These are phyloP conservation scores for Coelastrella sp. DNA, from an alignment of 139 green algal species.

Conservation along the genomic window DNA sequence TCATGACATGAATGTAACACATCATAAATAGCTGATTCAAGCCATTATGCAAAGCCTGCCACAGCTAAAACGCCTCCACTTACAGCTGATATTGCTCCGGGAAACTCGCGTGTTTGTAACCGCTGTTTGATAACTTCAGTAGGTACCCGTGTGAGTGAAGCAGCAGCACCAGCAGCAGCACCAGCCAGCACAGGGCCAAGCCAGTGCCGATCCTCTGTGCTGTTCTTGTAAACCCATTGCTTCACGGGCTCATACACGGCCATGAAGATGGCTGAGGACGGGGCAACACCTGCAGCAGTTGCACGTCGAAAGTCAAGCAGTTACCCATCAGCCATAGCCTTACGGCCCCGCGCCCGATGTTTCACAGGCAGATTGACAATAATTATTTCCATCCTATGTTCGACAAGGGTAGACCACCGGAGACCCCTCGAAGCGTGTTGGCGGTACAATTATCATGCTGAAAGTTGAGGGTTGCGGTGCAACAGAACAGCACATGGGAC, in stretches of 20 bases:
- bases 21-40: too few species aligned
- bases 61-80: conserved; percentile 2
- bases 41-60: neutral
- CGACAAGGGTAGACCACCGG: too few species aligned
- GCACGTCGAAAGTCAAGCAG: too few species aligned
- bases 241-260: conserved; percentile 96
- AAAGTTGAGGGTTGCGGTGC: too few species aligned
- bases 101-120: conserved; percentile 92
- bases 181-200: conserved; percentile 54
- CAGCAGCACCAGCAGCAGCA: conserved; percentile 82
- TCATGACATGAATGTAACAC: too few species aligned
- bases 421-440: too few species aligned
- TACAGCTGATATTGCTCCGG: conserved; percentile 59
- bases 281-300: conserved; percentile 76
- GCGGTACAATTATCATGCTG: too few species aligned
- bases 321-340: too few species aligned
- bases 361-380: too few species aligned
- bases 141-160: conserved; percentile 92
- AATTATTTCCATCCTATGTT: too few species aligned
- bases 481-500: too few species aligned
- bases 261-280: conserved; percentile 96
- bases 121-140: conserved; percentile 98
- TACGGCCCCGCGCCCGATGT: too few species aligned
- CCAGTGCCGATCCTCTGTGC: conserved; percentile 63
- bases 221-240: conserved; percentile 59